Evolutionary conservation across 2,329 filamentous ascomycete genomes (phyloP).

Genomic region (Plenodomus tracheiphilus): DNA sequence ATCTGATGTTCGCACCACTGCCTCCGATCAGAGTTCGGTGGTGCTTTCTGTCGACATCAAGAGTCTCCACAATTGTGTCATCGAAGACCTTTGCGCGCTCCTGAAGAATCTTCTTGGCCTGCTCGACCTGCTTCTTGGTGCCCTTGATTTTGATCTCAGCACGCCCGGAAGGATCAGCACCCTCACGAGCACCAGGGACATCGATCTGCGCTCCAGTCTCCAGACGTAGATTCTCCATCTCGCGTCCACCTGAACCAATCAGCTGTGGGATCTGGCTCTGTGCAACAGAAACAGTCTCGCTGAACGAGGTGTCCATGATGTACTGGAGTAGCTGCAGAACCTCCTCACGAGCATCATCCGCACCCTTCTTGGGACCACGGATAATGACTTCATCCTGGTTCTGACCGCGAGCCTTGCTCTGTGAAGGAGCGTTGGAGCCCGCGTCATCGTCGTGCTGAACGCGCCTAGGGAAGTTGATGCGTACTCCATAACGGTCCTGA

Average conservation of each 20-base stretch:
- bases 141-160: constrained; percentile 92
- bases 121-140: constrained; percentile 85
- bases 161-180: constrained; percentile 63
- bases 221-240: constrained; percentile 86
- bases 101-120: constrained; percentile 87
- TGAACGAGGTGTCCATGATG: constrained; percentile 82
- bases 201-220: constrained; percentile 87
- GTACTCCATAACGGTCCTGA: constrained; percentile 89
- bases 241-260: constrained; percentile 86
- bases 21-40: constrained; percentile 88
- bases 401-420: constrained; percentile 69
- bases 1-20: constrained; percentile 80
- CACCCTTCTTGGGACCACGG: constrained; percentile 88
- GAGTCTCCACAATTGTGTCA: constrained; percentile 78
- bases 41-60: constrained; percentile 93
- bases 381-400: constrained; percentile 86
- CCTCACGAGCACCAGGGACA: constrained; percentile 79
- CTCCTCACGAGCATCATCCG: constrained; percentile 89
- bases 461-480: constrained; percentile 90
- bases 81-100: constrained; percentile 88
- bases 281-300: constrained; percentile 78
- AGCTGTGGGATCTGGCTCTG: constrained; percentile 92
- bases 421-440: constrained; percentile 61
- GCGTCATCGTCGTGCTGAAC: constrained; percentile 69
- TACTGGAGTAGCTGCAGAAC: constrained; percentile 87